phyloP scores from a whole-genome alignment of 2,329 filamentous ascomycete species.

The Apiospora rasikravindrae region DNA sequence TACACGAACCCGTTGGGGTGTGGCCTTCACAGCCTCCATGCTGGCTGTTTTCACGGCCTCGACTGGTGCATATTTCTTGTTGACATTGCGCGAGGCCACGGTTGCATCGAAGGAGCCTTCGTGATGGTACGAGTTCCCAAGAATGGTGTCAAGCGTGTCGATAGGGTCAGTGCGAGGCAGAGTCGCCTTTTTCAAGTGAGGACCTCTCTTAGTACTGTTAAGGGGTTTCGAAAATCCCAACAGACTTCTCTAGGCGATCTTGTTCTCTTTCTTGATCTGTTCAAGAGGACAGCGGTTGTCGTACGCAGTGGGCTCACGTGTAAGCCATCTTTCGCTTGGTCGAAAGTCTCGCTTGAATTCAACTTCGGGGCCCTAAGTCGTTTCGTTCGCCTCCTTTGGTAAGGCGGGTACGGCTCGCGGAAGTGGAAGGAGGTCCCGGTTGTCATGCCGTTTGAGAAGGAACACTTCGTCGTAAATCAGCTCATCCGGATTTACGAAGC shows the following conservation, averaged over 20 bases:
- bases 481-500: slow-evolving; percentile 29
- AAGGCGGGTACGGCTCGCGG: slow-evolving; percentile 45
- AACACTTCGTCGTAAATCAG: slow-evolving; percentile 63
- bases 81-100: slow-evolving; percentile 72
- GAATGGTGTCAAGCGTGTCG: slow-evolving; percentile 73
- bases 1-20: slow-evolving; percentile 75
- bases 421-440: slow-evolving; percentile 42
- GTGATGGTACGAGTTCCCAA: slow-evolving; percentile 77
- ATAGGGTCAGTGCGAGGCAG: slow-evolving; percentile 77
- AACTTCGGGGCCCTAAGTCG: too few relatives aligned
- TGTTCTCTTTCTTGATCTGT: slow-evolving; percentile 65
- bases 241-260: slow-evolving; percentile 68
- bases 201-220: too few relatives aligned
- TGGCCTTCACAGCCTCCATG: slow-evolving; percentile 78
- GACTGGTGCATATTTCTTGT: slow-evolving; percentile 69
- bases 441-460: slow-evolving; percentile 56
- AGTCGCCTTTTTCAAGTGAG: slow-evolving; percentile 67
- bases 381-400: slow-evolving; percentile 18
- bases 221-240: too few relatives aligned
- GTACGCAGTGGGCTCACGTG: too few relatives aligned
- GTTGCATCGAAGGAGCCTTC: slow-evolving; percentile 90
- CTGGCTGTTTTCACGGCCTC: slow-evolving; percentile 78
- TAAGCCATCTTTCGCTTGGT: too few relatives aligned
- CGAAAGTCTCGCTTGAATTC: too few relatives aligned
- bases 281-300: slow-evolving; percentile 55